Base-by-base conservation (phyloP, 2,329 filamentous ascomycete species). In the Nigrograna mackinnonii region DNA sequence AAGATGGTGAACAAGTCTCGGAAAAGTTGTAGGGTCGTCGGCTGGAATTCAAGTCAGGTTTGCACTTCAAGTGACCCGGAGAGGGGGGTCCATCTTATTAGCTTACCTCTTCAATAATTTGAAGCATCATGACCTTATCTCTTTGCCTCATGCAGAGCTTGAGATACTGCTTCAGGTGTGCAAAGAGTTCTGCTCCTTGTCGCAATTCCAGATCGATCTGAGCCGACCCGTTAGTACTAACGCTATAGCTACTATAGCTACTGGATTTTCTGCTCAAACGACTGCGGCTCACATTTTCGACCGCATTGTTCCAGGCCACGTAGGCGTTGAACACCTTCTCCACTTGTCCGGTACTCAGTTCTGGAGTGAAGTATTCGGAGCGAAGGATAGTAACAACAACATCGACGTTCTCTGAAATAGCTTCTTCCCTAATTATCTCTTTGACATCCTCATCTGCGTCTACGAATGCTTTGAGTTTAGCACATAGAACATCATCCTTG, bases 1-100 rank as follows among this genome's bases (percentile, higher is more conserved):
- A 99, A 99, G 64, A 99, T 97, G 22, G 91, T 95, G 68, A 99
- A 97, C 18, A 99, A 79, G 61, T 99, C 94, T 35, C 91, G 84
- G 79, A 99, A 94, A 20, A 99, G 79, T 64, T 95, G 87, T n/a
- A 99, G 78, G 0, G 94, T 97, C n/a, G 92, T 91, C 0, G 94
- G 90, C 73, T 76, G 44, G 11, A 20, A 22, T 17, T 3, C 1
- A n/a, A 28, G 52, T 66, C 47, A 62, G 62, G 39, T 41, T 18
- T 19, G 16, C 11, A 36, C 34, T 17, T 12, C 18, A 14, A 33
- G 31, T 33, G 7, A 6, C 9, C 21, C 11, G 12, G 13, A 19
- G 33, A 36, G 6, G 34, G 13, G 32, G 5, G 19, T 14, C 4
- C 39, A 12, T 11, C 14, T 20, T 7, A 12, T 5, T 12, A 43